A percentile compares a stretch with the other conserved stretches of the same genome.
These are phyloP conservation scores for Xylaria nigripes DNA, from an alignment of 495 filamentous ascomycete genomes.

Conservation along the genomic window DNA sequence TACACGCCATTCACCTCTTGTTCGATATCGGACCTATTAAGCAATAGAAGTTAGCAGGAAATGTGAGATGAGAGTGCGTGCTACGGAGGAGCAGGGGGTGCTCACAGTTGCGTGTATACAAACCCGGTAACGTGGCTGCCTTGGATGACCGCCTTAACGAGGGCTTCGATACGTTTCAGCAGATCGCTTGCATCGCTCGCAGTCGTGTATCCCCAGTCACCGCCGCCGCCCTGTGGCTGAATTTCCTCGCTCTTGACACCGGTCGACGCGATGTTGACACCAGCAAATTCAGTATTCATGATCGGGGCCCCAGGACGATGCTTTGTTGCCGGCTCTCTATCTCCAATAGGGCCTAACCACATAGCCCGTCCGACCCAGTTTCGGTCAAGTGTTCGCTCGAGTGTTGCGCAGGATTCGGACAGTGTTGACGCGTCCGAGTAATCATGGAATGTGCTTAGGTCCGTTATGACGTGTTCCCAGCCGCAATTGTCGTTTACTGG, in stretches of 20 bases:
- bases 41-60: not conserved
- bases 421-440: constrained; percentile 46
- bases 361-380: constrained; percentile 37
- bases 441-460: constrained; percentile 55
- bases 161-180: constrained; percentile 20
- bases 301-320: constrained; percentile 45
- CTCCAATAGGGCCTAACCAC: constrained; percentile 37
- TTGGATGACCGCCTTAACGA: constrained; percentile 22
- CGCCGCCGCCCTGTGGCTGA: constrained; percentile 11
- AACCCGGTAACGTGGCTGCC: constrained; percentile 23
- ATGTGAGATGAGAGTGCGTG: not conserved
- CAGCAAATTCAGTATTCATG: constrained; percentile 52
- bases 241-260: constrained; percentile 20
- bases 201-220: constrained; percentile 33
- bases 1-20: constrained; percentile 56
- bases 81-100: not conserved
- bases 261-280: constrained; percentile 47
- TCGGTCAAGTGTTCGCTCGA: constrained; percentile 39
- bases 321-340: constrained; percentile 33
- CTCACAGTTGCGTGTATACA: constrained; percentile 31
- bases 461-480: constrained; percentile 52
- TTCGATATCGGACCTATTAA: constrained; percentile 47
- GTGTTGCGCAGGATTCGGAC: constrained; percentile 35
- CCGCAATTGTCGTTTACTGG: constrained; percentile 59
- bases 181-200: constrained; percentile 26